Conservation (phyloP, 371 early-diverging fungal genomes). For the Rhizopus delemar region DNA sequence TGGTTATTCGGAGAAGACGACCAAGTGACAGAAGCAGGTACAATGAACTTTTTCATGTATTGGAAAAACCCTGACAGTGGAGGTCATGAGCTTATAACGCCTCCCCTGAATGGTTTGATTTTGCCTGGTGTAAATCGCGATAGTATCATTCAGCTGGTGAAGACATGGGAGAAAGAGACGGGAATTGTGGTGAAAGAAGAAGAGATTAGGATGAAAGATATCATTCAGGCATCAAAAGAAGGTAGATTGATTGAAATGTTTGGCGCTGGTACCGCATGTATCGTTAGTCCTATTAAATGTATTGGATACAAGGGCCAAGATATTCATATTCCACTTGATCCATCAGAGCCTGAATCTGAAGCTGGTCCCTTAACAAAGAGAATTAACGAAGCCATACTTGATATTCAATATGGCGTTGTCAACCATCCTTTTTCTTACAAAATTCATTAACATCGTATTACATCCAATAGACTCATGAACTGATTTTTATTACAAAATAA, state of each 20-base stretch:
- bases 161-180: constrained; percentile 62
- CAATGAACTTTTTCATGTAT: constrained; percentile 92
- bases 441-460: constrained; percentile 35
- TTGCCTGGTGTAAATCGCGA: constrained; percentile 96
- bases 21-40: constrained; percentile 93
- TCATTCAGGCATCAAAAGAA: constrained; percentile 75
- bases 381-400: constrained; percentile 85
- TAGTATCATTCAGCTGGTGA: constrained; percentile 84
- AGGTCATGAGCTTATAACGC: constrained; percentile 87
- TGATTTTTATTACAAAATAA: too few species aligned
- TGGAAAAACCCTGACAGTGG: constrained; percentile 77
- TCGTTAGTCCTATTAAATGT: constrained; percentile 89
- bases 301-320: constrained; percentile 75
- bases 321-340: constrained; percentile 86
- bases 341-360: constrained; percentile 74
- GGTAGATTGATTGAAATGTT: constrained; percentile 78
- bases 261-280: constrained; percentile 96
- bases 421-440: constrained; percentile 75
- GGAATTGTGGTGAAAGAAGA: constrained; percentile 91
- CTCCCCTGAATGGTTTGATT: constrained; percentile 94
- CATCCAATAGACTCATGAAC: too few species aligned
- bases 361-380: constrained; percentile 89
- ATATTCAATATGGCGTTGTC: constrained; percentile 92
- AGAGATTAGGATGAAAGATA: constrained; percentile 80
- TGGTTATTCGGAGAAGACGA: constrained; percentile 93